These are phyloP conservation scores for Rusavskia elegans DNA, from an alignment of 495 filamentous ascomycete species.

Conservation along the genomic window DNA sequence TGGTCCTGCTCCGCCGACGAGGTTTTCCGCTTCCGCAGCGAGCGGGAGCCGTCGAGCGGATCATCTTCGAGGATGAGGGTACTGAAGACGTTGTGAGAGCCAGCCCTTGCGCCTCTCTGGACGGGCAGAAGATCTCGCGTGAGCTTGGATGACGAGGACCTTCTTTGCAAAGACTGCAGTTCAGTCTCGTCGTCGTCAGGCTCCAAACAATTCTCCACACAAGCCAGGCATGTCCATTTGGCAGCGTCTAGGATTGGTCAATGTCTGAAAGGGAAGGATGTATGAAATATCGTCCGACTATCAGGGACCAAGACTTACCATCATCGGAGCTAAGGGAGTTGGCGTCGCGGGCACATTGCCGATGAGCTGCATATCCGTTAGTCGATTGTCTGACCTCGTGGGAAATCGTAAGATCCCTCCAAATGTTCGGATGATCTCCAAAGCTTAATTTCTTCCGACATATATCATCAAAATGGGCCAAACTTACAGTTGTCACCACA, in stretches of 20 bases:
- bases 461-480: slow-evolving; percentile 14
- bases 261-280: slow-evolving; percentile 2
- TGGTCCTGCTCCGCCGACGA: slow-evolving; percentile 38
- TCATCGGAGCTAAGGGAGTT: slow-evolving; percentile 53
- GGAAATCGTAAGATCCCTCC: not conserved
- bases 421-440: slow-evolving; percentile 21
- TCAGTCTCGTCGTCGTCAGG: slow-evolving; percentile 25
- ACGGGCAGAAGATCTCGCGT: slow-evolving; percentile 63
- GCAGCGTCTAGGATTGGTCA: slow-evolving; percentile 30
- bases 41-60: slow-evolving; percentile 69
- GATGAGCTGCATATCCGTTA: slow-evolving; percentile 52
- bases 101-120: slow-evolving; percentile 53
- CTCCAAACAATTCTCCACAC: slow-evolving; percentile 49
- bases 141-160: slow-evolving; percentile 34
- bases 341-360: slow-evolving; percentile 77
- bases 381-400: slow-evolving; percentile 5
- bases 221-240: slow-evolving; percentile 68
- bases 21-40: slow-evolving; percentile 73
- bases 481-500: slow-evolving; percentile 84
- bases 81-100: slow-evolving; percentile 75
- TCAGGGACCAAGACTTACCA: slow-evolving; percentile 30
- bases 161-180: slow-evolving; percentile 22
- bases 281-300: not conserved
- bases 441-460: slow-evolving; percentile 15
- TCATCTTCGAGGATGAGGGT: slow-evolving; percentile 61